phyloP scores from a whole-genome alignment of 225 moss, liverwort and hornwort species.

The Bryum argenteum region DNA sequence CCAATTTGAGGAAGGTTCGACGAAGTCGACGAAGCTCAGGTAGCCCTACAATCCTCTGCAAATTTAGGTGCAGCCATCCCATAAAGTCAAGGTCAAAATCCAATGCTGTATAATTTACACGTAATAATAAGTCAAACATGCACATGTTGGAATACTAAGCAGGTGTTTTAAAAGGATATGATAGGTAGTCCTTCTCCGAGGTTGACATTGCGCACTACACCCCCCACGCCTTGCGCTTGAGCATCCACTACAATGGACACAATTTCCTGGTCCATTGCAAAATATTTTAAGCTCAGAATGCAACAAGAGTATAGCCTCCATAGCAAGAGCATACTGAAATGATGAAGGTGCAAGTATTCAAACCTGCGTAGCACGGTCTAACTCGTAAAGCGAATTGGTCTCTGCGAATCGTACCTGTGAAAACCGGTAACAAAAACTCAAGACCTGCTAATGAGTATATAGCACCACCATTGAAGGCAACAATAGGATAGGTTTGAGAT shows the following conservation, averaged over 20 bases:
- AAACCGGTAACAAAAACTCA: neutral
- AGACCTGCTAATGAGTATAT: neutral
- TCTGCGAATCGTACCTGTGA: constrained; percentile 82
- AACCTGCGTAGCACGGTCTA: constrained; percentile 97
- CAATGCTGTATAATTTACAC: neutral
- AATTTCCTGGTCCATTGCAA: constrained; percentile 66
- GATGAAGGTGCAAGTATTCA: constrained; percentile 16
- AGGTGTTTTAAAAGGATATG: constrained; percentile 68
- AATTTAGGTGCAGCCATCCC: constrained; percentile 56
- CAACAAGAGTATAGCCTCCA: neutral
- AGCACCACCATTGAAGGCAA: neutral
- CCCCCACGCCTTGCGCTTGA: constrained; percentile 76
- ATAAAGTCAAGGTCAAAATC: constrained; percentile 57
- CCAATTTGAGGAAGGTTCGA: constrained; percentile 89
- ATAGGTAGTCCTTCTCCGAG: constrained; percentile 82
- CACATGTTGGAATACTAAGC: constrained; percentile 20
- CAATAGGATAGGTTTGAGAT: constrained; percentile 13
- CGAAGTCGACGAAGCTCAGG: constrained; percentile 88
- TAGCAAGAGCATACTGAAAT: neutral
- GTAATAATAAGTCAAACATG: neutral
- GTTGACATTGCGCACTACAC: constrained; percentile 61
- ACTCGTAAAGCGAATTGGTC: constrained; percentile 87
- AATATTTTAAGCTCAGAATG: constrained; percentile 13
- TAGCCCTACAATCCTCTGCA: constrained; percentile 78
- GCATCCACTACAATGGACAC: constrained; percentile 76